Conservation (phyloP, 305 asterid genomes). For the Fraxinus paxiana region DNA sequence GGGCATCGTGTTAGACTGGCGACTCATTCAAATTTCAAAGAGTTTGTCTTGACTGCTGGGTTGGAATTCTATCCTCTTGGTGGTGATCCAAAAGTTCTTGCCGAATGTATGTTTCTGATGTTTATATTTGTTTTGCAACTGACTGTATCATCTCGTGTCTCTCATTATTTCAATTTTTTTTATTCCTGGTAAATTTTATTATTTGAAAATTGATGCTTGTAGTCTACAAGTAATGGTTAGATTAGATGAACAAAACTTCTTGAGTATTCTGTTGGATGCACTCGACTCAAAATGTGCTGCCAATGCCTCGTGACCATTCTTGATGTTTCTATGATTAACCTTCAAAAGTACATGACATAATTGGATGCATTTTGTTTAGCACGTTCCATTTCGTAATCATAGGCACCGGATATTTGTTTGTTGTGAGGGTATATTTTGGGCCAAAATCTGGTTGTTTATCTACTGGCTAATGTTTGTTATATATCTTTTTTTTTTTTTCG, state of each 20-base stretch:
- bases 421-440: not conserved
- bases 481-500: not conserved
- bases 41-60: constrained; percentile 89
- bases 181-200: not conserved
- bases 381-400: not conserved
- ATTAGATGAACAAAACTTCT: not conserved
- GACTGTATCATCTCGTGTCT: constrained; percentile 17
- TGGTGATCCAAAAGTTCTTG: constrained; percentile 95
- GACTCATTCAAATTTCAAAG: constrained; percentile 90
- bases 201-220: constrained; percentile 13
- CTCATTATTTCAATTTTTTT: constrained; percentile 14
- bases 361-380: not conserved
- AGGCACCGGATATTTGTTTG: constrained; percentile 5
- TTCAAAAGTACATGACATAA: not conserved
- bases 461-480: not conserved
- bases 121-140: constrained; percentile 14
- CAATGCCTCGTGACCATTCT: not conserved
- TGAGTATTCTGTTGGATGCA: not conserved
- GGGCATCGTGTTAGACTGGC: constrained; percentile 97
- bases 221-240: constrained; percentile 3
- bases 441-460: not conserved
- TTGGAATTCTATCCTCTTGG: constrained; percentile 97
- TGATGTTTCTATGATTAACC: constrained; percentile 1
- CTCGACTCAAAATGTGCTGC: not conserved
- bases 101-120: constrained; percentile 66